These are phyloP conservation scores for Candida tunisiensis DNA, from an alignment of 1,139 yeast species.

Conservation along the genomic window DNA sequence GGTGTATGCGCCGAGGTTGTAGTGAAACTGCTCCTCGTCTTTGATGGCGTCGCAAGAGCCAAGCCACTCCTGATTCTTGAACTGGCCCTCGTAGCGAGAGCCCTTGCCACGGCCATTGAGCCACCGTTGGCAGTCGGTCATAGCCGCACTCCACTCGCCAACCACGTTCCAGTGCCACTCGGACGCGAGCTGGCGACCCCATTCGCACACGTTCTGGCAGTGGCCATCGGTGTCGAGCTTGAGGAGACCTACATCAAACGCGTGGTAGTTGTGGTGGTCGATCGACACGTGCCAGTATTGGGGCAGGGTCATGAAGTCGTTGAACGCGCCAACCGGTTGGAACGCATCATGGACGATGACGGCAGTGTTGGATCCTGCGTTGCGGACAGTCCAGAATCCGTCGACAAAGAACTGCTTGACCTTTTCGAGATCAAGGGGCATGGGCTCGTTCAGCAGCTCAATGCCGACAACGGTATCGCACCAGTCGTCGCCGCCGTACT, in stretches of 20 bases:
- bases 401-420: conserved; percentile 38
- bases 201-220: conserved; percentile 40
- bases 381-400: conserved; percentile 38
- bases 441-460: conserved; percentile 80
- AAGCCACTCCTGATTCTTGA: conserved; percentile 26
- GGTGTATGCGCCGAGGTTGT: too few relatives aligned
- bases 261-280: conserved; percentile 90
- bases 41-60: conserved; percentile 52
- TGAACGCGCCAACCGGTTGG: conserved; percentile 43
- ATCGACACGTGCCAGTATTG: conserved; percentile 52
- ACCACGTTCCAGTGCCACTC: conserved; percentile 63
- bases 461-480: conserved; percentile 68
- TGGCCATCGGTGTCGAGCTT: conserved; percentile 41
- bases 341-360: conserved; percentile 65
- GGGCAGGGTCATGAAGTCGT: conserved; percentile 27
- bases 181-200: conserved; percentile 32
- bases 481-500: conserved; percentile 51
- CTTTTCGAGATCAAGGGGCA: conserved; percentile 38
- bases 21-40: conserved; percentile 31
- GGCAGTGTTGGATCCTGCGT: conserved; percentile 30
- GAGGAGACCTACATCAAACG: conserved; percentile 51
- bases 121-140: conserved; percentile 88
- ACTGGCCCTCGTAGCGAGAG: conserved; percentile 69
- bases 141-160: conserved; percentile 93
- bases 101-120: conserved; percentile 84